Evolutionary conservation across 2,329 filamentous ascomycete genomes (phyloP), one percentile per base, ranked within the genome.

Genomic region (Colletotrichum tropicicola): DNA sequence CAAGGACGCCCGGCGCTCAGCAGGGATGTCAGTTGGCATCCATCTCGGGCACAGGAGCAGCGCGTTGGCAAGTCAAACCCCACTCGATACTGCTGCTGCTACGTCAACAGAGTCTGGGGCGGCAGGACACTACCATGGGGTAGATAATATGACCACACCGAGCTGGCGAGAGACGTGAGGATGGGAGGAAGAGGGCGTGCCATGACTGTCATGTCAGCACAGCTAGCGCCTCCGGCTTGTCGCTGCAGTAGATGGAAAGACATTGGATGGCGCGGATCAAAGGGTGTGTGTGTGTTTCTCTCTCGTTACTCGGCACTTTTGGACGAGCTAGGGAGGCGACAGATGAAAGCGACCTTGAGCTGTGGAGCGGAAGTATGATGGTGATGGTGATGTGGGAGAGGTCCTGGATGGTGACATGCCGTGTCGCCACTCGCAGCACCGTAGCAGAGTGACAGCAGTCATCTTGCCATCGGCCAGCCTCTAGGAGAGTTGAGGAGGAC

Each of bases 11-110:
- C 51, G 23, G 23, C 49, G 27, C 56, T 49, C 49, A 55, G 27
- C 61, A 48, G 27, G 35, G 48, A 65, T 65, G 61, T 55, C 61
- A 61, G 57, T 55, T 55, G 49, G 32, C 43, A 56, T 41, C 56
- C 56, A 37, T 47, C 48, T 55, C 48, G 61, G 61, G 57, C 21
- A 55, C 61, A 43, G 7, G 17, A 43, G 56, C 25, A 48, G 28
- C 21, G 28, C 21, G 35, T 44, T 55, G 37, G 49, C 49, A 51
- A 65, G 49, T 44, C 43, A 55, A 35, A 19, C 27, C 39, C 57
- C 47, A 47, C 57, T 28, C 48, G 27, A 39, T 23, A 28, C 57
- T 32, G 15, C 21, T 17, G 56, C 32, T 55, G 57, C 49, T 37
- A 30, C 57, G 17, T 53, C 19, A 43, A 37, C n/a, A 17, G 32